Conservation (phyloP, 2,329 filamentous ascomycete genomes). For the Boeremia exigua region DNA sequence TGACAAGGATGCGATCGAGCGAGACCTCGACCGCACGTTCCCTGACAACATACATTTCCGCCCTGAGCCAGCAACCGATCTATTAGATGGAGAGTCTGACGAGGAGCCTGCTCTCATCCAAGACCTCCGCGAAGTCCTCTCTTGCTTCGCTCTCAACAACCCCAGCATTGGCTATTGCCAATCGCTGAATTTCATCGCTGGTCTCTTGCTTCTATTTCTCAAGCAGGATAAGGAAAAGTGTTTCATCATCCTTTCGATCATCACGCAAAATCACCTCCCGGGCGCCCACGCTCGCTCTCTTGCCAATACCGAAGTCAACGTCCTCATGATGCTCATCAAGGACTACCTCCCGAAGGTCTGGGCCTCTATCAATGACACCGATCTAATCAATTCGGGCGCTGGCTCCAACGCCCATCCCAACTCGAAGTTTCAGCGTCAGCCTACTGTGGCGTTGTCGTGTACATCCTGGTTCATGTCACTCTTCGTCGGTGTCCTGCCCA, state of each 20-base stretch:
- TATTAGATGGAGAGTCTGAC: constrained; percentile 37
- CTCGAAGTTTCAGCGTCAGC: constrained; percentile 62
- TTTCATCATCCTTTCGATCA: constrained; percentile 92
- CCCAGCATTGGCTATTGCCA: constrained; percentile 94
- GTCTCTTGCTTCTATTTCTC: constrained; percentile 86
- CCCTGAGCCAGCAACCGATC: constrained; percentile 55
- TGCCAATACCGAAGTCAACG: constrained; percentile 91
- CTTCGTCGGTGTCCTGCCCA: constrained; percentile 89
- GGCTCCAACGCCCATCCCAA: constrained; percentile 43
- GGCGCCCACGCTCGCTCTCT: constrained; percentile 91
- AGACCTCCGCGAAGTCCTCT: constrained; percentile 81
- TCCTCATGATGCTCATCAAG: constrained; percentile 85
- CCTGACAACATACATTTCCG: constrained; percentile 94
- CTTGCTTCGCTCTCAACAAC: constrained; percentile 89
- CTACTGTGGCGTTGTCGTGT: constrained; percentile 89
- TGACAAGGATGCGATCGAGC: constrained; percentile 89
- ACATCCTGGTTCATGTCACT: constrained; percentile 99
- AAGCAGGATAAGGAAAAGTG: constrained; percentile 81
- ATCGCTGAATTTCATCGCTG: constrained; percentile 92
- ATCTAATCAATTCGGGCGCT: constrained; percentile 51
- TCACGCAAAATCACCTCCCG: constrained; percentile 85
- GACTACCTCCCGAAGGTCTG: constrained; percentile 84
- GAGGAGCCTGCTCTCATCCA: constrained; percentile 79
- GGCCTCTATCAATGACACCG: constrained; percentile 84
- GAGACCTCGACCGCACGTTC: constrained; percentile 91